A percentile compares a stretch with the other conserved stretches of the same genome.
These are phyloP conservation scores for Phlebiopsis flavidoalba DNA, from an alignment of 768 basidiomycete species.

Conservation along the genomic window DNA sequence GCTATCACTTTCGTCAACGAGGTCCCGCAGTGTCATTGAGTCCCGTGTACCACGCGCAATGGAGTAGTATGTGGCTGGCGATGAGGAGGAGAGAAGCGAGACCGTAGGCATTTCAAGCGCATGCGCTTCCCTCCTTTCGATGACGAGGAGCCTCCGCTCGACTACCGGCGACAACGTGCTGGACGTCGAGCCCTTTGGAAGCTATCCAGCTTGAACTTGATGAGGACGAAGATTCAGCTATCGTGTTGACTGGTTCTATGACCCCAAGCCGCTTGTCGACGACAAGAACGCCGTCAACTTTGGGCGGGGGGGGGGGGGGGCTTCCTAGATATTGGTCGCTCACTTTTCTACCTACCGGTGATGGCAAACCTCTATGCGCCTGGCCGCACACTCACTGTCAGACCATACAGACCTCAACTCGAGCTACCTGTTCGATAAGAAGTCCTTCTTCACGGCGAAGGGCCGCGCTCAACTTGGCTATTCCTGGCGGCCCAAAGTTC, in stretches of 20 bases:
- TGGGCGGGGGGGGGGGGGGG: no score
- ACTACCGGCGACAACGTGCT: constrained; percentile 99
- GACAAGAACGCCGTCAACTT: constrained; percentile 89
- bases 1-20: constrained; percentile 99
- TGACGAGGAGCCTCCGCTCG: constrained; percentile 97
- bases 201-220: constrained; percentile 97
- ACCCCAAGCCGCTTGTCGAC: constrained; percentile 90
- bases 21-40: constrained; percentile 92
- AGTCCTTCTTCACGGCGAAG: constrained; percentile 97
- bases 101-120: constrained; percentile 98
- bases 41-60: constrained; percentile 98
- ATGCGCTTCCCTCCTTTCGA: constrained; percentile 99
- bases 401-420: constrained; percentile 91
- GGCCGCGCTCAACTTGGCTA: constrained; percentile 94
- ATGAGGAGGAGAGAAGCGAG: constrained; percentile 98
- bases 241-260: constrained; percentile 97
- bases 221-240: constrained; percentile 83
- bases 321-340: constrained; percentile 94
- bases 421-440: constrained; percentile 95
- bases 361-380: constrained; percentile 97
- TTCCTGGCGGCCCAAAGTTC: constrained; percentile 97
- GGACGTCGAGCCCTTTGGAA: constrained; percentile 95
- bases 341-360: constrained; percentile 81
- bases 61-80: constrained; percentile 99
- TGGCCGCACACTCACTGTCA: constrained; percentile 87